phyloP scores from a whole-genome alignment of 2,329 filamentous ascomycete species.

The Camillea tinctor region DNA sequence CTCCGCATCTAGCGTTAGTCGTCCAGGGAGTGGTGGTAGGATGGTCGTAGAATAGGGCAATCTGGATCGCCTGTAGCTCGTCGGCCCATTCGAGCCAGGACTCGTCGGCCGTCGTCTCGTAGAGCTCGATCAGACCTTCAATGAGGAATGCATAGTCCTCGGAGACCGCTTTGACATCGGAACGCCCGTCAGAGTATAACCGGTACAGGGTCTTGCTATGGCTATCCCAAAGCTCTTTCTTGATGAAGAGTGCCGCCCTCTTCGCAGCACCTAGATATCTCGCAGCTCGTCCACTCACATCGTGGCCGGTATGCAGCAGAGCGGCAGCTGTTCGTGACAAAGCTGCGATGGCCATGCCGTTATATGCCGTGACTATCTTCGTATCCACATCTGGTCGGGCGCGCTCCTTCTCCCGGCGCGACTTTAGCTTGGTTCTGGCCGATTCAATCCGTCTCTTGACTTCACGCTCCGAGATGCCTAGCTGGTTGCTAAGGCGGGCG shows the following conservation, averaged over 20 bases:
- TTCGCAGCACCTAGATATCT: slow-evolving; percentile 66
- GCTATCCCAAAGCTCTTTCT: slow-evolving; percentile 68
- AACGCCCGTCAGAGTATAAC: slow-evolving; percentile 67
- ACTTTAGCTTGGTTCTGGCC: slow-evolving; percentile 66
- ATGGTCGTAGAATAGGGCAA: slow-evolving; percentile 73
- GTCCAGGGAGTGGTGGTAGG: slow-evolving; percentile 33
- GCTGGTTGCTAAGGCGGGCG: slow-evolving; percentile 69
- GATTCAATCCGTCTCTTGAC: slow-evolving; percentile 65
- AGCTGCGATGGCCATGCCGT: slow-evolving; percentile 81
- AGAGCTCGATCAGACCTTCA: slow-evolving; percentile 78
- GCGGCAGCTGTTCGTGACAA: slow-evolving; percentile 73
- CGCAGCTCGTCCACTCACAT: slow-evolving; percentile 51
- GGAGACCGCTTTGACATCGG: slow-evolving; percentile 72
- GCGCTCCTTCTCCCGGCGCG: slow-evolving; percentile 71
- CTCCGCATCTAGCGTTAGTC: slow-evolving; percentile 47
- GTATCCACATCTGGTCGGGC: slow-evolving; percentile 78
- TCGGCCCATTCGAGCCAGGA: slow-evolving; percentile 78
- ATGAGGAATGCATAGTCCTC: slow-evolving; percentile 94
- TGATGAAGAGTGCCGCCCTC: slow-evolving; percentile 70
- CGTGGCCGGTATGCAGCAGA: slow-evolving; percentile 57
- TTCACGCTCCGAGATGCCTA: slow-evolving; percentile 68
- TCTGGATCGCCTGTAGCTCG: slow-evolving; percentile 73
- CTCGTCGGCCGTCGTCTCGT: slow-evolving; percentile 77
- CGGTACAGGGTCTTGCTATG: slow-evolving; percentile 64
- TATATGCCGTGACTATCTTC: slow-evolving; percentile 85